Evolutionary conservation across 2,329 filamentous ascomycete species (phyloP).

Genomic region (Aureobasidium namibiae): DNA sequence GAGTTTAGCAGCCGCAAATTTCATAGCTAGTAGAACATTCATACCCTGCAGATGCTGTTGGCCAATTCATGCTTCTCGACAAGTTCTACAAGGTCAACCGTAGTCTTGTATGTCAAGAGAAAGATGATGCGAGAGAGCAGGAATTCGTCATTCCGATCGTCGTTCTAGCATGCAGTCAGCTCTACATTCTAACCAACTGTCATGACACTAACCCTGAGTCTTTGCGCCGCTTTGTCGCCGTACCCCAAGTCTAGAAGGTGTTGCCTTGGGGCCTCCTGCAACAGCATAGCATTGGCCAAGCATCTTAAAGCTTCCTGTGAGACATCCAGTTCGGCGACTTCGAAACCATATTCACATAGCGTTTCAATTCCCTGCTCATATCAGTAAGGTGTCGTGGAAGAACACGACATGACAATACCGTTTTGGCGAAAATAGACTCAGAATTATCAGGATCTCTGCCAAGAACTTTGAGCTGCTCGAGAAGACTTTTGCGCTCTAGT

Average conservation of each 20-base stretch:
- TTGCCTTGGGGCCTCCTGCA: slow-evolving; percentile 60
- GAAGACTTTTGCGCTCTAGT: slow-evolving; percentile 52
- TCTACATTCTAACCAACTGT: background rate
- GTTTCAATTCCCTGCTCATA: slow-evolving; percentile 60
- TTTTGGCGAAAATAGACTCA: slow-evolving; percentile 74
- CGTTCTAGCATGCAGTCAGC: slow-evolving; percentile 38
- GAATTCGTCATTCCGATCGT: slow-evolving; percentile 78
- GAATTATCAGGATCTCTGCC: slow-evolving; percentile 65
- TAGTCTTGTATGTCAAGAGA: slow-evolving; percentile 67
- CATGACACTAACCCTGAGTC: slow-evolving; percentile 46
- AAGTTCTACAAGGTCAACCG: slow-evolving; percentile 56
- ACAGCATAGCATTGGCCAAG: slow-evolving; percentile 74
- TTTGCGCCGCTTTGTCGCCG: slow-evolving; percentile 58
- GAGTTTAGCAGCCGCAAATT: background rate
- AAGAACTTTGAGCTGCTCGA: slow-evolving; percentile 65
- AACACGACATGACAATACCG: slow-evolving; percentile 42
- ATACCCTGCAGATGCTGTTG: slow-evolving; percentile 52
- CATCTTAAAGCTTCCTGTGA: slow-evolving; percentile 72
- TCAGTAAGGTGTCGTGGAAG: slow-evolving; percentile 15
- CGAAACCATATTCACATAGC: slow-evolving; percentile 65
- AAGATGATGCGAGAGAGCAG: slow-evolving; percentile 72
- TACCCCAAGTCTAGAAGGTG: slow-evolving; percentile 64
- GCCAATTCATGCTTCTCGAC: slow-evolving; percentile 60
- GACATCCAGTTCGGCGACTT: slow-evolving; percentile 52
- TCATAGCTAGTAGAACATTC: background rate